Percentiles rank a stretch among this genome's conserved stretches.
phyloP scores from a whole-genome alignment of 495 filamentous ascomycete genomes.

The Pseudoneurospora amorphoporcata region DNA sequence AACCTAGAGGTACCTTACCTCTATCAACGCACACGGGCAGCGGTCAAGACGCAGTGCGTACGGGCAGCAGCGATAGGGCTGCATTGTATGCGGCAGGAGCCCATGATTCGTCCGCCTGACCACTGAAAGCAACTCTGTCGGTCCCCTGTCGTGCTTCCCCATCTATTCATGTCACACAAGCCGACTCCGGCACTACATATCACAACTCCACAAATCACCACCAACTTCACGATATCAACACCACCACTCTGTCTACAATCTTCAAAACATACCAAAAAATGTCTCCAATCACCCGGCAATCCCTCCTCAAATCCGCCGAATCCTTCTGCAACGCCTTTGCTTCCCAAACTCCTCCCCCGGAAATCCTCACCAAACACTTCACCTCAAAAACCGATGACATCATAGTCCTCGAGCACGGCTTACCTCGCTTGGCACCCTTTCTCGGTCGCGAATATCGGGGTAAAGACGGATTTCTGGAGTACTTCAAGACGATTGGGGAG shows the following conservation, averaged over 20 bases:
- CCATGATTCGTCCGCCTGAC: not conserved
- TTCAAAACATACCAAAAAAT: not conserved
- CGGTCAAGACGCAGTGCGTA: not conserved
- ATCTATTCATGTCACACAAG: not conserved
- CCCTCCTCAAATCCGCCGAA: conserved; percentile 33
- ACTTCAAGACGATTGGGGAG: conserved; percentile 36
- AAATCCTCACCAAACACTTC: conserved; percentile 40
- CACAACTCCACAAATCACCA: not conserved
- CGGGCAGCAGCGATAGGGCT: not conserved
- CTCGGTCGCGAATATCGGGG: conserved; percentile 47
- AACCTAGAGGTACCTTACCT: too few relatives aligned
- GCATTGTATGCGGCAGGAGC: not conserved
- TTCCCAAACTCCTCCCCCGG: conserved; percentile 15
- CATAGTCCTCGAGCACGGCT: conserved; percentile 46
- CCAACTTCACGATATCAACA: not conserved
- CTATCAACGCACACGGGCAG: not conserved
- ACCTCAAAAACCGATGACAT: conserved; percentile 23
- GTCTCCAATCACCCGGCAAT: conserved; percentile 7
- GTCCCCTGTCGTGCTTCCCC: not conserved
- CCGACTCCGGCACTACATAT: not conserved
- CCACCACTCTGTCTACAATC: not conserved
- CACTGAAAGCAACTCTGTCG: not conserved
- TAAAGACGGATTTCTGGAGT: conserved; percentile 32
- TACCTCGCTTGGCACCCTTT: conserved; percentile 42
- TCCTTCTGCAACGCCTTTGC: conserved; percentile 41